Evolutionary conservation across 805 yeast genomes (phyloP).

Genomic region (Cyberlindnera nakhonratchasimensis): DNA sequence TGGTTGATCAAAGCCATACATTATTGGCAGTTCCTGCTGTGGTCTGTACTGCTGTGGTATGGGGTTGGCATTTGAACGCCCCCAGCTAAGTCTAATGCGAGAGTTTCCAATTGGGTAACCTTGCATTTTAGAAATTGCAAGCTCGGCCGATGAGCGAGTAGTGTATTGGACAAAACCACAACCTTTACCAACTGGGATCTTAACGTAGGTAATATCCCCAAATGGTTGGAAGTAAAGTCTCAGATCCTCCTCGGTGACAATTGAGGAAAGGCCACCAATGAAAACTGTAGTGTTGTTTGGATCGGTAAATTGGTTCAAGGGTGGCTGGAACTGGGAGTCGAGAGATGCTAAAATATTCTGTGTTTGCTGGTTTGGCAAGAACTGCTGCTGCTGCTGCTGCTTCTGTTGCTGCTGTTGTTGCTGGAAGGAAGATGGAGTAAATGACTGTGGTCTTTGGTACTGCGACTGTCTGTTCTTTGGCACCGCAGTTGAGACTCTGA

Average conservation of each 20-base stretch:
- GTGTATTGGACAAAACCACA: constrained; percentile 88
- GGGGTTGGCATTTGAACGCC: constrained; percentile 46
- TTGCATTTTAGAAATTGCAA: constrained; percentile 83
- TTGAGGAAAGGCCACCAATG: constrained; percentile 60
- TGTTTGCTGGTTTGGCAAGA: constrained; percentile 22
- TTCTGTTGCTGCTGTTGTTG: constrained; percentile 22
- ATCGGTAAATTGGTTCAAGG: constrained; percentile 66
- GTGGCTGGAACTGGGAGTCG: constrained; percentile 47
- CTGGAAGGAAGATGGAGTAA: constrained; percentile 4
- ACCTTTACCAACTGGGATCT: constrained; percentile 68
- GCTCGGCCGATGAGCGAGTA: constrained; percentile 77
- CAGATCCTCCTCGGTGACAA: constrained; percentile 59
- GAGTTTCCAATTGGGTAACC: constrained; percentile 86
- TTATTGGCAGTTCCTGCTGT: constrained; percentile 24
- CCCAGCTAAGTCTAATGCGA: constrained; percentile 85
- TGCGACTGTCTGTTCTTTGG: constrained; percentile 39
- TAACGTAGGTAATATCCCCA: constrained; percentile 74
- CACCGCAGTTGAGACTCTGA: constrained; percentile 70
- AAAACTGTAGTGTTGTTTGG: constrained; percentile 76
- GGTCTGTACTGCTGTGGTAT: constrained; percentile 23
- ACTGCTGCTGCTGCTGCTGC: constrained; percentile 13
- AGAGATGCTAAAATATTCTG: constrained; percentile 21
- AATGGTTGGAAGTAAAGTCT: constrained; percentile 57
- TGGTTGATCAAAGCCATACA: constrained; percentile 23
- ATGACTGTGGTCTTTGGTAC: constrained; percentile 13